phyloP scores from a whole-genome alignment of 2,329 filamentous ascomycete species.

The Trichoderma endophyticum region DNA sequence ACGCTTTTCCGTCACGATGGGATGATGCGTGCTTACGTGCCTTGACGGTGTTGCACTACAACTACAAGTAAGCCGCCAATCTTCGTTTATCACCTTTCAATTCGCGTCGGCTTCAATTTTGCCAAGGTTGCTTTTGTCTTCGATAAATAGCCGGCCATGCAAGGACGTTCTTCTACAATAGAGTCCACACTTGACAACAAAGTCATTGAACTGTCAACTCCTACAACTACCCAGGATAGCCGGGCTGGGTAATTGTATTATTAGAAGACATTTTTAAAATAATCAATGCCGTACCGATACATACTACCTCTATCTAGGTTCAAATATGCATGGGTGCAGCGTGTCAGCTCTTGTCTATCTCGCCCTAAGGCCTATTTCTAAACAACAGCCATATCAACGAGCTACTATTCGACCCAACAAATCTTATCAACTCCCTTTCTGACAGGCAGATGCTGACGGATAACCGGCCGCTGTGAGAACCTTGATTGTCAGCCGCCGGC shows the following conservation, averaged over 20 bases:
- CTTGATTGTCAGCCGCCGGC: not conserved
- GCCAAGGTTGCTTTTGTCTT: not conserved
- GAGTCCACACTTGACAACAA: not conserved
- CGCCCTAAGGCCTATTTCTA: not conserved
- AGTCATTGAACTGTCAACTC: not conserved
- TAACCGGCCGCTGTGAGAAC: not conserved
- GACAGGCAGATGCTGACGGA: not conserved
- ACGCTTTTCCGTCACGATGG: not conserved
- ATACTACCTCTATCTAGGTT: not conserved
- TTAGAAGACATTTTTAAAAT: not conserved
- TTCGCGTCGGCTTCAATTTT: not conserved
- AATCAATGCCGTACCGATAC: not conserved
- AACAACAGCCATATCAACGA: not conserved
- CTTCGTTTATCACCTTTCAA: not conserved
- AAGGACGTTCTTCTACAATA: not conserved
- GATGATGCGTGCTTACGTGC: not conserved
- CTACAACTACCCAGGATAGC: not conserved
- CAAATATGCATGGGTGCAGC: not conserved
- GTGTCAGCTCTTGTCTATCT: not conserved
- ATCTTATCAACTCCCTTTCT: not conserved
- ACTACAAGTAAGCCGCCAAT: not conserved
- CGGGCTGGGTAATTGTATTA: not conserved
- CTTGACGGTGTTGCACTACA: not conserved
- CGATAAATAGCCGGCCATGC: not conserved
- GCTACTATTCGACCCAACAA: not conserved